Evolutionary conservation across 2,329 filamentous ascomycete species (phyloP).

Genomic region (Aspergillus fischeri): DNA sequence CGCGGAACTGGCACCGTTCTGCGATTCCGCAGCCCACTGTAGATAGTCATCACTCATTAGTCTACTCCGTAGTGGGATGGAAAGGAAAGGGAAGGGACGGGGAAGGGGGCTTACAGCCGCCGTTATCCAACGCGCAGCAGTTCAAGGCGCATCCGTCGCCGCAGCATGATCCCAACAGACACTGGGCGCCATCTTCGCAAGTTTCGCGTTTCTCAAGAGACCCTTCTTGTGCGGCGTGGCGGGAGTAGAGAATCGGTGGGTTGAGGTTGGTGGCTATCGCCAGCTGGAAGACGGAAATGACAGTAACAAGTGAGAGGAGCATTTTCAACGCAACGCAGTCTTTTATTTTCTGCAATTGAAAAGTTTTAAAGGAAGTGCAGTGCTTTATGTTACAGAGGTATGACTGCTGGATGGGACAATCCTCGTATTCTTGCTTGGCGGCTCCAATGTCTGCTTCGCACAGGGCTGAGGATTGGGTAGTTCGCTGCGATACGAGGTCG

Average conservation of each 20-base stretch:
- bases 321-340: neutral
- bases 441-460: neutral
- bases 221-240: neutral
- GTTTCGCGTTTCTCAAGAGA: slow-evolving; percentile 1
- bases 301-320: neutral
- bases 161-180: slow-evolving; percentile 8
- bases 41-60: too few relatives aligned
- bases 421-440: neutral
- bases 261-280: neutral
- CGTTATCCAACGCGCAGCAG: slow-evolving; percentile 9
- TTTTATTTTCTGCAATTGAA: neutral
- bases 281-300: neutral
- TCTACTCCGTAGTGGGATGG: neutral
- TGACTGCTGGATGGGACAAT: neutral
- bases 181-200: slow-evolving; percentile 4
- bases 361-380: neutral
- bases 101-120: slow-evolving; percentile 1
- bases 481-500: neutral
- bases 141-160: slow-evolving; percentile 8
- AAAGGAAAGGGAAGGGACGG: too few relatives aligned
- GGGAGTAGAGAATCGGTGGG: neutral
- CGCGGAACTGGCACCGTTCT: slow-evolving; percentile 4
- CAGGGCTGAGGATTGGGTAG: neutral
- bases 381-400: neutral
- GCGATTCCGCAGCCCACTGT: slow-evolving; percentile 8